Conservation (phyloP, 495 filamentous ascomycete genomes). For the Penicillium samsonianum region DNA sequence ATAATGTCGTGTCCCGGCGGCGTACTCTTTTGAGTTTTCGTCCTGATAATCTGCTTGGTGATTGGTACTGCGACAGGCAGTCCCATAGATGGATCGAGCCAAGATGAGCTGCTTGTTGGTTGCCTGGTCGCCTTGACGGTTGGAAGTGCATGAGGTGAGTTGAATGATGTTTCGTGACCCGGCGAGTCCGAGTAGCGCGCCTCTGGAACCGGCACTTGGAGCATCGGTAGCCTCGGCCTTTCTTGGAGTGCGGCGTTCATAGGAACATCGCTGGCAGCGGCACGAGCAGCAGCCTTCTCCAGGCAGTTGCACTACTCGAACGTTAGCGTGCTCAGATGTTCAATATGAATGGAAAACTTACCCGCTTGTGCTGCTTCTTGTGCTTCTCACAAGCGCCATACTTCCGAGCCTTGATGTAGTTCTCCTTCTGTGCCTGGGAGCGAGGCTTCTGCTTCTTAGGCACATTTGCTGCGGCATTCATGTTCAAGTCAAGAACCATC, state of each 20-base stretch:
- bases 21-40: not conserved
- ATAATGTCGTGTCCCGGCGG: slow-evolving; percentile 2
- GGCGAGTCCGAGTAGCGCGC: slow-evolving; percentile 13
- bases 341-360: slow-evolving; percentile 26
- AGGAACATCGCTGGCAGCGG: slow-evolving; percentile 24
- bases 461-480: slow-evolving; percentile 46
- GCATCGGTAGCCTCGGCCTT: slow-evolving; percentile 7
- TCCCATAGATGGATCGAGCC: slow-evolving; percentile 12
- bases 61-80: not conserved
- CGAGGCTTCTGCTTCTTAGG: slow-evolving; percentile 51
- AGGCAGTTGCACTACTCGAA: slow-evolving; percentile 46
- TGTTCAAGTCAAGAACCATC: slow-evolving; percentile 50
- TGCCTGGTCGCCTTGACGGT: slow-evolving; percentile 14
- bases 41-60: not conserved
- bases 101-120: slow-evolving; percentile 9
- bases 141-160: slow-evolving; percentile 6
- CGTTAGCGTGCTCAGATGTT: slow-evolving; percentile 24
- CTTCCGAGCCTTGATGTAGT: slow-evolving; percentile 51
- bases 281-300: slow-evolving; percentile 38
- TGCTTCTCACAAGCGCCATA: slow-evolving; percentile 51
- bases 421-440: slow-evolving; percentile 48
- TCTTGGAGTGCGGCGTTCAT: slow-evolving; percentile 16
- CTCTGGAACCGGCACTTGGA: slow-evolving; percentile 11
- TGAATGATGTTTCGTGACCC: slow-evolving; percentile 16
- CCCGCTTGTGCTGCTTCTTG: slow-evolving; percentile 51